These are phyloP conservation scores for Cymbidium sinense DNA, from an alignment of 106 monocot species.

Conservation along the genomic window DNA sequence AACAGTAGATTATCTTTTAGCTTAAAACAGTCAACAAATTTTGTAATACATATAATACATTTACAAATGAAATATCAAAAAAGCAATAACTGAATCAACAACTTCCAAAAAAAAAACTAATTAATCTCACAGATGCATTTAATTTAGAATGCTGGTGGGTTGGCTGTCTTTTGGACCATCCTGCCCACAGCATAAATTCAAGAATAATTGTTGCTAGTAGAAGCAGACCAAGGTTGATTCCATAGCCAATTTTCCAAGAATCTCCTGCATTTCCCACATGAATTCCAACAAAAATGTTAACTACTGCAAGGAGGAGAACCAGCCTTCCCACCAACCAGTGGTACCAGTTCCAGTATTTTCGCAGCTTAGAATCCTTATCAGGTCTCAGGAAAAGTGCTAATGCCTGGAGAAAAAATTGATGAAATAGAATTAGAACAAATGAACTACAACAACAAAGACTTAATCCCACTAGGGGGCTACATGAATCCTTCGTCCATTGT, in stretches of 20 bases:
- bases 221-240: slow-evolving; percentile 48
- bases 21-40: background rate
- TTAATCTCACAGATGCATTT: background rate
- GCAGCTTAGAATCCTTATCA: slow-evolving; percentile 50
- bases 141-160: slow-evolving; percentile 23
- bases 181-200: slow-evolving; percentile 60
- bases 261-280: slow-evolving; percentile 53
- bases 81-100: background rate
- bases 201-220: slow-evolving; percentile 32
- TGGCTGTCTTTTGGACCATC: slow-evolving; percentile 34
- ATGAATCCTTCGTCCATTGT: no score
- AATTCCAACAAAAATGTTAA: slow-evolving; percentile 75
- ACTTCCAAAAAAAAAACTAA: background rate
- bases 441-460: no score
- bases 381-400: slow-evolving; percentile 56
- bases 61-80: background rate
- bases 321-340: slow-evolving; percentile 70
- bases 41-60: background rate
- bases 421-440: background rate
- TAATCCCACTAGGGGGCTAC: no score
- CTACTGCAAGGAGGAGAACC: slow-evolving; percentile 50
- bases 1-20: background rate
- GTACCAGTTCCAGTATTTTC: slow-evolving; percentile 79
- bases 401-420: slow-evolving; percentile 20
- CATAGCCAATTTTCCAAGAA: slow-evolving; percentile 80